phyloP scores from a whole-genome alignment of 1,139 yeast species.

The Nakaseomyces bracarensis region DNA sequence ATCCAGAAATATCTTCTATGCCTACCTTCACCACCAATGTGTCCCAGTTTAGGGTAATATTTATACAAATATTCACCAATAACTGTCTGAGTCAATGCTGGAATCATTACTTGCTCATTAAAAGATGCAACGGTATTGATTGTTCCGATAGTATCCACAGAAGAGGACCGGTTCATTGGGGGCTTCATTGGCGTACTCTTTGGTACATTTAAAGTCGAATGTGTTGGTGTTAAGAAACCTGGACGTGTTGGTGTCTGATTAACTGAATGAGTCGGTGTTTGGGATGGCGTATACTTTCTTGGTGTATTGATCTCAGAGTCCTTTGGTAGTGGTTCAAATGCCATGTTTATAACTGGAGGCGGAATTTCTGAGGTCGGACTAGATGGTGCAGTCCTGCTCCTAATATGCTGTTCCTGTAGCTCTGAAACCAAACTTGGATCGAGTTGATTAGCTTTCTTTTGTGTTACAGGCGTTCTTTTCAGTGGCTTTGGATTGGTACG shows the following conservation, averaged over 20 bases:
- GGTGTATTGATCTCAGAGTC: background rate
- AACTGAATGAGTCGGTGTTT: background rate
- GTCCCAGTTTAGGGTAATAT: conserved; percentile 72
- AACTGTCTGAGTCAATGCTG: conserved; percentile 84
- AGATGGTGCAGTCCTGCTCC: conserved; percentile 5
- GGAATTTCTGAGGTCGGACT: conserved; percentile 5
- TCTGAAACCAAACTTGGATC: conserved; percentile 5
- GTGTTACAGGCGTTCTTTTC: background rate
- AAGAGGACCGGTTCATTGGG: conserved; percentile 5
- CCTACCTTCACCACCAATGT: conserved; percentile 66
- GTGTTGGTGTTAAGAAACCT: background rate
- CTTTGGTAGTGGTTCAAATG: background rate
- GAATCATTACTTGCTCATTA: conserved; percentile 68
- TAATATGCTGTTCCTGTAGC: background rate
- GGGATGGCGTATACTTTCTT: background rate
- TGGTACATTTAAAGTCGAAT: background rate
- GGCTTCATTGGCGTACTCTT: conserved; percentile 2
- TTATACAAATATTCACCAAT: conserved; percentile 88
- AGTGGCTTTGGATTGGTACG: conserved; percentile 4
- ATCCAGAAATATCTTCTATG: conserved; percentile 96
- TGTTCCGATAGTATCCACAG: conserved; percentile 5
- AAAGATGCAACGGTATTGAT: conserved; percentile 44
- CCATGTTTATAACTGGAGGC: background rate
- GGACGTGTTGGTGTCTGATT: background rate
- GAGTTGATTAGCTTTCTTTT: background rate